phyloP scores from a whole-genome alignment of 352 stramenopile species.

The Globisporangium nunn region DNA sequence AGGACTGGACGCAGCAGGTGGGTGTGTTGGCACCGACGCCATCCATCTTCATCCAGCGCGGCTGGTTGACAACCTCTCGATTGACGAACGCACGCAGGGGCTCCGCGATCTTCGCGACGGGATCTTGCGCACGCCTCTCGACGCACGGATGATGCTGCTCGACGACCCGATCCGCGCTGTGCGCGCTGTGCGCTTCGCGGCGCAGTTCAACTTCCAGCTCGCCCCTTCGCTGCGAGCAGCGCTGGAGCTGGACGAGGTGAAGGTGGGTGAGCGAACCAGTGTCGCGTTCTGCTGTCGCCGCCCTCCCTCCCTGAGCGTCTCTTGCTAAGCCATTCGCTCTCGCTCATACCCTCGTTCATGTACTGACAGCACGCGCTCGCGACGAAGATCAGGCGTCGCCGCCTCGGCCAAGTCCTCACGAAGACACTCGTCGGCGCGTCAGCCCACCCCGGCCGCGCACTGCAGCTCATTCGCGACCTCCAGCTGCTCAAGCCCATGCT shows the following conservation, averaged over 20 bases:
- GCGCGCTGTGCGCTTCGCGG: constrained; percentile 94
- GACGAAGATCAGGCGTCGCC: constrained; percentile 57
- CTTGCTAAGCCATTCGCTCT: too few species aligned
- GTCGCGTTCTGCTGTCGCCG: neutral
- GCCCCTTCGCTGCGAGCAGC: constrained; percentile 78
- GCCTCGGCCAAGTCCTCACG: constrained; percentile 60
- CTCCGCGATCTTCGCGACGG: constrained; percentile 88
- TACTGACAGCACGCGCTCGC: neutral
- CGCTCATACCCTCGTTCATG: too few species aligned
- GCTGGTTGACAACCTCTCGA: too few species aligned
- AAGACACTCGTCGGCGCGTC: constrained; percentile 53
- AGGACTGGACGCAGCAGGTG: constrained; percentile 89
- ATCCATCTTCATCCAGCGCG: too few species aligned
- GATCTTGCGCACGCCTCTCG: constrained; percentile 92
- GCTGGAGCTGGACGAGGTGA: constrained; percentile 40
- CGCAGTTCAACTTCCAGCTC: constrained; percentile 91
- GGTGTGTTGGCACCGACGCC: too few species aligned
- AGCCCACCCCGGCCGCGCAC: constrained; percentile 46
- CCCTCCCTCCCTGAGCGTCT: too few species aligned
- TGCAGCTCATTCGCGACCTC: constrained; percentile 46
- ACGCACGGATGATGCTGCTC: constrained; percentile 91
- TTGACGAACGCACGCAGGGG: constrained; percentile 27
- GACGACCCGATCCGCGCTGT: constrained; percentile 97
- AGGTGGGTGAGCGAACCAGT: constrained; percentile 8
- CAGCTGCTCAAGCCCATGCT: constrained; percentile 46